phyloP scores from a whole-genome alignment of 2,329 filamentous ascomycete species.

The Teratosphaeria pseudoeucalypti region DNA sequence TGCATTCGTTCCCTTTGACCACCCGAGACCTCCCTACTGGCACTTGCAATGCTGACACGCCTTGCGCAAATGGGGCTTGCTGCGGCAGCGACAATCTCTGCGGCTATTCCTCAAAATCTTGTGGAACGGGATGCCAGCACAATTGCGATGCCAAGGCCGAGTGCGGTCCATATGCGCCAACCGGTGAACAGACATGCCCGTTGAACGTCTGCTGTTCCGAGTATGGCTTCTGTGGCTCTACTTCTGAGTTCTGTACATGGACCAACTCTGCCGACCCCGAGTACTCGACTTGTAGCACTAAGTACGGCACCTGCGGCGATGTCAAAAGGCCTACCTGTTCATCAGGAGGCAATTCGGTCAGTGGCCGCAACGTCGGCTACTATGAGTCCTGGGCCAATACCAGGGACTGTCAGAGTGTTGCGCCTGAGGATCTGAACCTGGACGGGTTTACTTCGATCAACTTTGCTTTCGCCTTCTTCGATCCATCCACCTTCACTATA shows the following conservation, averaged over 20 bases:
- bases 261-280: too few relatives aligned
- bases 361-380: background rate
- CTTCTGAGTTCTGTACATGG: too few relatives aligned
- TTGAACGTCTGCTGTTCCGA: background rate
- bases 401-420: background rate
- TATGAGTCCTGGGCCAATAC: background rate
- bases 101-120: background rate
- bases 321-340: too few relatives aligned
- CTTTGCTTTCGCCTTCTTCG: background rate
- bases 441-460: background rate
- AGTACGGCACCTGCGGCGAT: too few relatives aligned
- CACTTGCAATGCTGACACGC: too few relatives aligned
- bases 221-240: background rate
- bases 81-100: background rate
- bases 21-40: too few relatives aligned
- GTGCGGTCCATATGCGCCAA: conserved; percentile 4
- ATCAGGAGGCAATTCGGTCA: conserved; percentile 2
- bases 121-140: background rate
- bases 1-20: too few relatives aligned
- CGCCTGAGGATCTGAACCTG: background rate
- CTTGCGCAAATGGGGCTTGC: background rate
- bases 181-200: background rate
- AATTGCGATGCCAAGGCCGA: background rate
- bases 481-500: background rate
- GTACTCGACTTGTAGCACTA: too few relatives aligned